phyloP scores from a whole-genome alignment of 2,329 filamentous ascomycete species.

The Verticillium klebahnii region DNA sequence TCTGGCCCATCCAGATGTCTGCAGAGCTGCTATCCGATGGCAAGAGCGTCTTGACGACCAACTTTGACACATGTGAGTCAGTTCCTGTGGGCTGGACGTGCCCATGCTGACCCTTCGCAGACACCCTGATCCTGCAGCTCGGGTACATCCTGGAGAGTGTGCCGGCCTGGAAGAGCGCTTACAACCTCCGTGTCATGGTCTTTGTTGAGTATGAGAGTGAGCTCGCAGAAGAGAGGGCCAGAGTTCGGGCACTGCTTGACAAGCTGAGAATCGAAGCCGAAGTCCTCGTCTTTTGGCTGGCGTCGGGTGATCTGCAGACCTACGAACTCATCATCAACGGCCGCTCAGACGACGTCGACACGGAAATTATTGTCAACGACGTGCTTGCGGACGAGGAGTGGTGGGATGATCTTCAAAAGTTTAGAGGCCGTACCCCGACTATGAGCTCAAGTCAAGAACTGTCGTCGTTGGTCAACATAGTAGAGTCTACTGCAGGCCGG shows the following conservation, averaged over 20 bases:
- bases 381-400: slow-evolving; percentile 69
- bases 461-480: slow-evolving; percentile 36
- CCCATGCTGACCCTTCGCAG: slow-evolving; percentile 25
- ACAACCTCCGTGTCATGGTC: slow-evolving; percentile 70
- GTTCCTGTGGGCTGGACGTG: neutral
- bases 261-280: slow-evolving; percentile 79
- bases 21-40: slow-evolving; percentile 69
- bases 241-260: slow-evolving; percentile 69
- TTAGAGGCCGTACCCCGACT: slow-evolving; percentile 35
- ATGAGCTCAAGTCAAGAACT: slow-evolving; percentile 38
- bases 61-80: slow-evolving; percentile 79
- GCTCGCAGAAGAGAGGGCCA: slow-evolving; percentile 69
- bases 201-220: slow-evolving; percentile 89
- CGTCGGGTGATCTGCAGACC: slow-evolving; percentile 64
- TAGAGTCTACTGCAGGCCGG: slow-evolving; percentile 36
- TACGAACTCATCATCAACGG: slow-evolving; percentile 81
- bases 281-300: slow-evolving; percentile 76
- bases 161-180: slow-evolving; percentile 71
- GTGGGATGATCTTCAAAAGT: slow-evolving; percentile 71
- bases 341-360: slow-evolving; percentile 43
- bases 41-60: slow-evolving; percentile 71
- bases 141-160: slow-evolving; percentile 82
- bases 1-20: slow-evolving; percentile 94
- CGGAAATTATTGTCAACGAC: slow-evolving; percentile 52
- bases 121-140: slow-evolving; percentile 77